Evolutionary conservation across 768 basidiomycete genomes (phyloP), one percentile per base, ranked within the genome.

Genomic region (Russula sp.): DNA sequence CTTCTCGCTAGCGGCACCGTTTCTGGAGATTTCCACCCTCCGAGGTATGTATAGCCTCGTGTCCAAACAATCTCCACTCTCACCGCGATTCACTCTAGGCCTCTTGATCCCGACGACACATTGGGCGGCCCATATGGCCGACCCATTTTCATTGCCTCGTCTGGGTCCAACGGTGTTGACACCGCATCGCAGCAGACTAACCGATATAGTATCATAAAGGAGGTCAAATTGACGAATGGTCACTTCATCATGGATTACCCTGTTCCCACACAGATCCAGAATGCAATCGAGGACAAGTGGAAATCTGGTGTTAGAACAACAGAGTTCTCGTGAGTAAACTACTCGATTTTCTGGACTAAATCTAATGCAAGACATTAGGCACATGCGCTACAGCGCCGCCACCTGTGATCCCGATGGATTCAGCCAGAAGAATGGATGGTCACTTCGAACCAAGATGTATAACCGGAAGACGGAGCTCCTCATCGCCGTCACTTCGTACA

Each of bases 381-480:
- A 97, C 75, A 93, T 97, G 91, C 83, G 94, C 48, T 97, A 96
- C 76, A 94, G 87, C 48, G 94, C 94, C 18, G 93, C 91, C 18
- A 94, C 91, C 1, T 86, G 84, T 70, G 94, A 96, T 70, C 94
- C 94, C 14, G 93, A 96, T 71, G 91, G 94, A 66, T 95, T 94
- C 71, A 76, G 77, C 9, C 83, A 86, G 71, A 87, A 82, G 10
- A 83, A 80, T 68, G 95, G 95, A 39, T 98, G 86, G 82, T 86
- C 89, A 2, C 78, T 98, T 57, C 87, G 96, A 13, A 81, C 88
- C 6, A 90, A 89, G 71, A 77, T 86, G 66, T 97, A 94, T 76
- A 86, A 88, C 63, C 89, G 96, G 60, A 83, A 90, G 66, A 98
- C 96, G 1, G 96, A 98, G 67, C 74, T 98, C 7, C 82, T 98